These are phyloP conservation scores for Geranium brycei DNA, from an alignment of 345 rosid species.

Conservation along the genomic window DNA sequence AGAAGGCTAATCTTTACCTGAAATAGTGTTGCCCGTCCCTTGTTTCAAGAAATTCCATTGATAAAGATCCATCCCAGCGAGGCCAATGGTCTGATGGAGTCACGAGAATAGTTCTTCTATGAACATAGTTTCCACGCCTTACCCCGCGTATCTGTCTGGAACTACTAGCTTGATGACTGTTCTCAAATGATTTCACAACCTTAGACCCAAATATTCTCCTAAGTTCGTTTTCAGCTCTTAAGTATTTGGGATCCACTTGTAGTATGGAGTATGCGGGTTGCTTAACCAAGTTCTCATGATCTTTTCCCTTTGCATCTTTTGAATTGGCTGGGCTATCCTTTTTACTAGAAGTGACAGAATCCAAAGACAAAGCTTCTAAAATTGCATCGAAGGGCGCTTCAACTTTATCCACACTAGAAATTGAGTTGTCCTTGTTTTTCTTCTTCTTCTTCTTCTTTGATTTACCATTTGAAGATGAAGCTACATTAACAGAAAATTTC, in stretches of 20 bases:
- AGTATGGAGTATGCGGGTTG: conserved; percentile 24
- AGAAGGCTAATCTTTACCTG: conserved; percentile 32
- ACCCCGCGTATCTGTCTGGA: conserved; percentile 62
- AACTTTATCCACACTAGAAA: conserved; percentile 19
- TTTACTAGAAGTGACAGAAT: conserved; percentile 16
- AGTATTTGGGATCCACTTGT: conserved; percentile 56
- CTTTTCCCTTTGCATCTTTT: conserved; percentile 20
- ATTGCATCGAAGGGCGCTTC: conserved; percentile 30
- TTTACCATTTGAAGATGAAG: conserved; percentile 29
- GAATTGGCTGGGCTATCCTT: conserved; percentile 17
- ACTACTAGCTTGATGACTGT: conserved; percentile 39
- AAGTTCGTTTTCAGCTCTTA: conserved; percentile 68
- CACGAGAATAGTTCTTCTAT: conserved; percentile 52
- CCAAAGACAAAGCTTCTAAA: conserved; percentile 36
- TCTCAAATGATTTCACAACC: conserved; percentile 71
- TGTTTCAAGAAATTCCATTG: conserved; percentile 74
- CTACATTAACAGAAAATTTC: conserved; percentile 15
- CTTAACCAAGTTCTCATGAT: conserved; percentile 9
- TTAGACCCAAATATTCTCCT: conserved; percentile 75
- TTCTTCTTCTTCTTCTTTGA: conserved; percentile 82
- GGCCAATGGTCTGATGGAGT: conserved; percentile 78
- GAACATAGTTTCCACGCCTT: conserved; percentile 58
- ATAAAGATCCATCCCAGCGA: conserved; percentile 80
- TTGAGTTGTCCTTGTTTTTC: conserved; percentile 37
- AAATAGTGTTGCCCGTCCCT: conserved; percentile 55